A percentile compares a stretch with the other conserved stretches of the same genome.
phyloP scores from a whole-genome alignment of 306 rosid species.

The Prinsepia uniflora region DNA sequence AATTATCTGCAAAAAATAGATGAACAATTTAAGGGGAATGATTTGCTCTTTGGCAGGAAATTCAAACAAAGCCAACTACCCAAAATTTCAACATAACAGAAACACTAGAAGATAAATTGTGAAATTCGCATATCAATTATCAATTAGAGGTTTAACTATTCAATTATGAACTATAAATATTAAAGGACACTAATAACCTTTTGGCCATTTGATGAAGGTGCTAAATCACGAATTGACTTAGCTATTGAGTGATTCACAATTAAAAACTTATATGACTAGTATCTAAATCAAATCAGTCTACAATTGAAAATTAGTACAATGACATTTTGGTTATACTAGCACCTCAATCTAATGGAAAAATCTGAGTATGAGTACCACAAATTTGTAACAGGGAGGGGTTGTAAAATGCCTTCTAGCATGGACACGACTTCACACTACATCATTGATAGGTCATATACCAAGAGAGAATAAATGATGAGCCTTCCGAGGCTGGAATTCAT shows the following conservation, averaged over 20 bases:
- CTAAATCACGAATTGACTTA: neutral
- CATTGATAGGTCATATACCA: constrained; percentile 12
- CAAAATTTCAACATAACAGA: neutral
- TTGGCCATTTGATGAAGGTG: neutral
- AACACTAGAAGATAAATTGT: neutral
- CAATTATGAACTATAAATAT: too few species aligned
- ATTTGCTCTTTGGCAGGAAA: neutral
- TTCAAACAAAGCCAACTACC: neutral
- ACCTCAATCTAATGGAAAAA: neutral
- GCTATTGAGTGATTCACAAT: neutral
- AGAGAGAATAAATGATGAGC: neutral
- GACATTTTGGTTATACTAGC: neutral
- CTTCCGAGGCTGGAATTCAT: neutral
- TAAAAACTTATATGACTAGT: neutral
- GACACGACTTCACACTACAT: neutral
- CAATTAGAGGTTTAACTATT: neutral
- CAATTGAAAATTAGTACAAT: neutral
- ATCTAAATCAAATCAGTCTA: neutral
- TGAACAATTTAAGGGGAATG: neutral
- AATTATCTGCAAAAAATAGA: constrained; percentile 53
- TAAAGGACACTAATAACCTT: neutral
- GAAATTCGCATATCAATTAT: neutral
- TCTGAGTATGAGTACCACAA: neutral
- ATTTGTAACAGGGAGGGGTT: neutral
- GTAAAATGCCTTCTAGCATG: neutral